Base-by-base conservation (phyloP, 1,284 basidiomycete species). In the Rhodotorula sp. region DNA sequence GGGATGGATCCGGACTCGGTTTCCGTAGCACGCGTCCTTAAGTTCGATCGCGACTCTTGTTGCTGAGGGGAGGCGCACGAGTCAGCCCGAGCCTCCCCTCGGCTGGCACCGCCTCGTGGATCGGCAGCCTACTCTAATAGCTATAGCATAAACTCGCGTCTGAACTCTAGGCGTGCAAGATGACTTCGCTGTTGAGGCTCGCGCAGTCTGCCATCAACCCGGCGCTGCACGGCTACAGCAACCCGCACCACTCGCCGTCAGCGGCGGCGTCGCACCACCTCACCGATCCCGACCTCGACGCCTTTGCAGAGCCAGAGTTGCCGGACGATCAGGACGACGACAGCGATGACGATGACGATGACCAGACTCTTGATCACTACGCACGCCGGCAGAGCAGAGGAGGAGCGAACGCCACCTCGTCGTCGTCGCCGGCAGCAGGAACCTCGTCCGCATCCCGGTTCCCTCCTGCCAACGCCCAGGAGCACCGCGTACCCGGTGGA, bases 401-500 rank as follows among this genome's bases (percentile, higher is more conserved):
- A 26, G 3, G 21, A 26, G 14, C 49, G 26, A 51, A 43, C 63
- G 23, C 26, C 62, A 31, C 43, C 43, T 14, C 54, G 7, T 49
- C 56, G 29, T 23, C 52, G 12, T 49, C 63, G 29, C 58, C 63
- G 5, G 23, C n/a, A 14, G 51, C 59, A 29, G 59, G 16, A 34
- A 16, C 31, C 60, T 49, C 56, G 16, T 20, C 43, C 15, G 21
- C 12, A 15, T 12, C 5, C 46, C 43, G n/a, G 43, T 46, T 3
- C 59, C 20, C 26, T 29, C 39, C 49, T 8, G 39, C 58, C 18
- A 15, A n/a, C 34, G 29, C 61, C 47, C 7, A 48, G 10, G 12
- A 46, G 48, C 5, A 18, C 31, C 12, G 8, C 20, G 5, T 76
- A 3, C 74, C 74, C 5, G 74, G 74, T 8, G 63, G 57, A 0